Evolutionary conservation across 140 eudicot species (phyloP).

Genomic region (Senecio squalidus): DNA sequence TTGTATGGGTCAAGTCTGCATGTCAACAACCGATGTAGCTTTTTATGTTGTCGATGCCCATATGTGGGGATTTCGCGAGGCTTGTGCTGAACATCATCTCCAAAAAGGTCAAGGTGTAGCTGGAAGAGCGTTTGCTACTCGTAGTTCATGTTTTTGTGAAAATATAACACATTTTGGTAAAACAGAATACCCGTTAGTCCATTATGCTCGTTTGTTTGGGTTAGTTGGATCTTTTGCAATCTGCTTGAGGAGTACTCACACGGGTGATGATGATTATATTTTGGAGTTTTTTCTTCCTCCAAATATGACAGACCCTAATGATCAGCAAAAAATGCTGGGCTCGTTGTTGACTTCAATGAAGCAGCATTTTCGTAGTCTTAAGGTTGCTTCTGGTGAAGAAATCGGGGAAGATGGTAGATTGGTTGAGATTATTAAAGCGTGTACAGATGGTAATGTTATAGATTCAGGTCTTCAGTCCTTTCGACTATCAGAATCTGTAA

Average conservation of each 20-base stretch:
- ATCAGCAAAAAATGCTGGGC: slow-evolving; percentile 57
- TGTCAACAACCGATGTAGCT: too few relatives aligned
- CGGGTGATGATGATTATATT: too few relatives aligned
- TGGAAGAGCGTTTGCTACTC: slow-evolving; percentile 63
- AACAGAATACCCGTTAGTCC: too few relatives aligned
- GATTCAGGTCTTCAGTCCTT: slow-evolving; percentile 37
- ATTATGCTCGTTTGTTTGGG: slow-evolving; percentile 82
- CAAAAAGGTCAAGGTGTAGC: too few relatives aligned
- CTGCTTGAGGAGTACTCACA: slow-evolving; percentile 74
- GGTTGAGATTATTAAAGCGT: slow-evolving; percentile 56
- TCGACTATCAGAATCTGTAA: slow-evolving; percentile 27
- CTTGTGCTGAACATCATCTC: too few relatives aligned
- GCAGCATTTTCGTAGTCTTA: slow-evolving; percentile 59
- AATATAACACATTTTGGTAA: too few relatives aligned
- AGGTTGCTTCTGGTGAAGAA: slow-evolving; percentile 68
- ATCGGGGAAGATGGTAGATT: slow-evolving; percentile 63
- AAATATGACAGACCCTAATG: slow-evolving; percentile 27
- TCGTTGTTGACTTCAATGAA: slow-evolving; percentile 69
- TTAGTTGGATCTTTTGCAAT: slow-evolving; percentile 75
- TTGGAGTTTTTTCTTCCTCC: slow-evolving; percentile 86
- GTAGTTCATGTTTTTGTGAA: slow-evolving; percentile 63
- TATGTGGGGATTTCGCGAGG: too few relatives aligned
- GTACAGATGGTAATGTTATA: slow-evolving; percentile 33
- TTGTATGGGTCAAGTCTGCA: slow-evolving; percentile 88
- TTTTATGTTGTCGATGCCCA: slow-evolving; percentile 77